These are phyloP conservation scores for Diaporthe sp. DNA, from an alignment of 2,329 filamentous ascomycete genomes.

Conservation along the genomic window DNA sequence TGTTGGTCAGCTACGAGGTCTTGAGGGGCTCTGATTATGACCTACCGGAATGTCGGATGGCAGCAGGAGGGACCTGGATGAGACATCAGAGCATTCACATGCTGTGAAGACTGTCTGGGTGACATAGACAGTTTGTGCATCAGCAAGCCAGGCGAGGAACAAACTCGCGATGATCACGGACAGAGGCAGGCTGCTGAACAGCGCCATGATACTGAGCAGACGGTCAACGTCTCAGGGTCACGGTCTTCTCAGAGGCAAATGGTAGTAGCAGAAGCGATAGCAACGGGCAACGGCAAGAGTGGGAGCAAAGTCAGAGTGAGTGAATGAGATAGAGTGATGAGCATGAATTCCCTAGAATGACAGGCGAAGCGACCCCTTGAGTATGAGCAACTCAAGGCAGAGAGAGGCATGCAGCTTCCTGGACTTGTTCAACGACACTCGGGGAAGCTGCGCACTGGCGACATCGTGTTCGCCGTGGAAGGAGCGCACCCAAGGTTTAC, in stretches of 20 bases:
- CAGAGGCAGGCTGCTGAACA: slow-evolving; percentile 11
- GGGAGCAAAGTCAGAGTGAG: background rate
- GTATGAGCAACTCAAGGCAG: background rate
- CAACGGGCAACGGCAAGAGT: background rate
- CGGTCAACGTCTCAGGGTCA: background rate
- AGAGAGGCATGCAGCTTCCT: slow-evolving; percentile 14
- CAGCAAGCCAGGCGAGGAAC: slow-evolving; percentile 25
- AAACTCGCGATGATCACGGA: slow-evolving; percentile 20
- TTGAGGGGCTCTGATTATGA: background rate
- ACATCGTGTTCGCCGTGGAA: background rate
- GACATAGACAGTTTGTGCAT: slow-evolving; percentile 36
- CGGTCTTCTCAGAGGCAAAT: background rate
- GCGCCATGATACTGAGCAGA: slow-evolving; percentile 10
- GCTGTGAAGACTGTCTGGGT: slow-evolving; percentile 40
- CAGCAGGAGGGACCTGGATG: background rate
- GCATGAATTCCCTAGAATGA: too few relatives aligned
- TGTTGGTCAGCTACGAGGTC: background rate
- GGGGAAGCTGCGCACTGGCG: background rate
- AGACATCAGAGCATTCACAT: slow-evolving; percentile 35
- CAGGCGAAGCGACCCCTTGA: background rate
- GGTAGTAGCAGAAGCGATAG: slow-evolving; percentile 6
- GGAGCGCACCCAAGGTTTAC: background rate
- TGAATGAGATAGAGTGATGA: background rate
- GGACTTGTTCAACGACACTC: background rate
- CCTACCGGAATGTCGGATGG: slow-evolving; percentile 29